A percentile compares a stretch with the other conserved stretches of the same genome.
phyloP scores from a whole-genome alignment of 257 asterid genomes.

The Mentha longifolia region DNA sequence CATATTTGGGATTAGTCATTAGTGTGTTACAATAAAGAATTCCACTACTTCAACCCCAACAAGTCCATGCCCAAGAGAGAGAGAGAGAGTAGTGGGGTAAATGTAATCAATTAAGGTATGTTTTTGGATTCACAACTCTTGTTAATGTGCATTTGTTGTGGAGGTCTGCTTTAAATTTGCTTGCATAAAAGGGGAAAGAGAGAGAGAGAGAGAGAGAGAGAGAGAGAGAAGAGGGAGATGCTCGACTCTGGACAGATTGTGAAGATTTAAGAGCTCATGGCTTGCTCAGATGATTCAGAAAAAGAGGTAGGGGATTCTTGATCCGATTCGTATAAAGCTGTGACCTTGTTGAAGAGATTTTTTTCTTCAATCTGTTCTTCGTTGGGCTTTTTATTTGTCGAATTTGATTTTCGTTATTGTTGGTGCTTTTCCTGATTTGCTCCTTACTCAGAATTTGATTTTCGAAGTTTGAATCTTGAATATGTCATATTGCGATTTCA shows the following conservation, averaged over 20 bases:
- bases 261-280: slow-evolving; percentile 20
- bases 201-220: slow-evolving; percentile 23
- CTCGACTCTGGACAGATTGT: slow-evolving; percentile 23
- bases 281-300: slow-evolving; percentile 39
- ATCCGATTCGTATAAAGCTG: slow-evolving; percentile 31
- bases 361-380: slow-evolving; percentile 22
- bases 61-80: background rate
- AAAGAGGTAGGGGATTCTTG: slow-evolving; percentile 24
- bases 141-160: slow-evolving; percentile 71
- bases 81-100: slow-evolving; percentile 40
- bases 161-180: slow-evolving; percentile 51
- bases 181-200: slow-evolving; percentile 35
- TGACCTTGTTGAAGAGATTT: slow-evolving; percentile 18
- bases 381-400: slow-evolving; percentile 36
- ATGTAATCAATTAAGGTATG: slow-evolving; percentile 44
- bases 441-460: slow-evolving; percentile 18
- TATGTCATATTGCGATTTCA: slow-evolving; percentile 8
- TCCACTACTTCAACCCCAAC: slow-evolving; percentile 19
- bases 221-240: slow-evolving; percentile 13
- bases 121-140: slow-evolving; percentile 58
- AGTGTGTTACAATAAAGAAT: slow-evolving; percentile 30
- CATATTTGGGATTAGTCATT: slow-evolving; percentile 8
- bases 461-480: slow-evolving; percentile 35
- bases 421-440: slow-evolving; percentile 23
- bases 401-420: slow-evolving; percentile 42